Base-by-base conservation (phyloP, 805 yeast genomes). In the Wickerhamomyces strasburgensis region DNA sequence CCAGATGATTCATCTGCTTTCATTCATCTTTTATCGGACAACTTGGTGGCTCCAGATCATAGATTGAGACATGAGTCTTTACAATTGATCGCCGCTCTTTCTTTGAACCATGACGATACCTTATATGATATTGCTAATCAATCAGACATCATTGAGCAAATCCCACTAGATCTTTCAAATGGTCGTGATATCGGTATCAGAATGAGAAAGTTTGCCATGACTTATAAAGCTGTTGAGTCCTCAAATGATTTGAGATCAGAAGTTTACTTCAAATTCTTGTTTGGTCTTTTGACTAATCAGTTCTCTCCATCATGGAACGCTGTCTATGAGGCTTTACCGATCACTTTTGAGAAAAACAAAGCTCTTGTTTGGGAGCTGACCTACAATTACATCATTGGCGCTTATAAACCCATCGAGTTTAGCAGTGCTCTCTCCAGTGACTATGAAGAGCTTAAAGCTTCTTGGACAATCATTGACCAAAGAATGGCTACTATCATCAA, bases 281-380 rank as follows among this genome's bases (percentile, higher is more conserved):
- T 83, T 47, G 98, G 98, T 24, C 68, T 84, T 42, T 60, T 89
- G 29, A 68, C 86, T 4, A 78, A 79, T 24, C 73, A 75, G 40
- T 87, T 90, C 48, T 83, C 86, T 38, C 98, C 98, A 1, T 70
- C 83, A 11, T 88, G 96, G 95, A 72, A 75, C 14, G 87, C 83
- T 5, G 83, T 84, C 2, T 62, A 69, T 37, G 90, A 81, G 42
- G 70, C 73, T 4, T 52, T 85, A 5, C 74, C 79, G 1, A 51
- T 58, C 4, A 57, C 81, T 8, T 58, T 67, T 11, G 62, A 55
- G 14, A 68, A 67, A 44, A 54, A 63, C 34, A 65, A 69, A 14
- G 60, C 57, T 0, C 33, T 64, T 10, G 62, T 84, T 0, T 87
- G 96, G 94, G 54, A 65, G 0, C 51, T 74, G 14, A 61, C 78